Conservation (phyloP, 345 rosid species). For the Capsella bursapastoris region DNA sequence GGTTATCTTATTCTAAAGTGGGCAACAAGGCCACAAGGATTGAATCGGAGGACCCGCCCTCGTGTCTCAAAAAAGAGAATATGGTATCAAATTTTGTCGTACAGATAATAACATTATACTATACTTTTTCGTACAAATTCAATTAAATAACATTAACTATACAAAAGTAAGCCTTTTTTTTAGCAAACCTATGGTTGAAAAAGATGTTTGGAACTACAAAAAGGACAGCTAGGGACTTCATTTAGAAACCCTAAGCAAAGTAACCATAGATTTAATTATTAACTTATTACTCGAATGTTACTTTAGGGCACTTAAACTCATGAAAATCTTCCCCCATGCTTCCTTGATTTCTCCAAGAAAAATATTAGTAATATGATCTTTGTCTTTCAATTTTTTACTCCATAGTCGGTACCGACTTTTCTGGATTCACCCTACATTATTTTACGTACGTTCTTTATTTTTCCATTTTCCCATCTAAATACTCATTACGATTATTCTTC, state of each 20-base stretch:
- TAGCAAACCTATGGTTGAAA: constrained; percentile 33
- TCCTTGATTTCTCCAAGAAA: constrained; percentile 37
- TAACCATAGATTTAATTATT: constrained; percentile 12
- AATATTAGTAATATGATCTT: background rate
- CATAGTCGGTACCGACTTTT: constrained; percentile 41
- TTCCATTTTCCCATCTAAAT: background rate
- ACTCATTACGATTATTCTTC: background rate
- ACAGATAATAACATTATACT: background rate
- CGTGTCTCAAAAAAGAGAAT: constrained; percentile 36
- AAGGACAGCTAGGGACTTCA: constrained; percentile 17
- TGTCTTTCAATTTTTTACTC: constrained; percentile 17
- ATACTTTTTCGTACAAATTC: background rate
- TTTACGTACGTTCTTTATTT: constrained; percentile 1
- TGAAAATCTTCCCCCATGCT: constrained; percentile 35
- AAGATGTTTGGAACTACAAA: constrained; percentile 37
- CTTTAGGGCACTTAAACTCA: constrained; percentile 48
- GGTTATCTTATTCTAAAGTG: constrained; percentile 16
- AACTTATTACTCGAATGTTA: constrained; percentile 21
- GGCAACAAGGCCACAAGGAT: constrained; percentile 37
- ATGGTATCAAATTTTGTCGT: constrained; percentile 22
- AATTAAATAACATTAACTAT: background rate
- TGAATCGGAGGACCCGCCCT: constrained; percentile 44
- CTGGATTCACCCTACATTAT: constrained; percentile 12
- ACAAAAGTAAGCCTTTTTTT: constrained; percentile 27
- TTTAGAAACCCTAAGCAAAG: constrained; percentile 39